Conservation (phyloP, 306 rosid species). For the Acacia acuminata region DNA sequence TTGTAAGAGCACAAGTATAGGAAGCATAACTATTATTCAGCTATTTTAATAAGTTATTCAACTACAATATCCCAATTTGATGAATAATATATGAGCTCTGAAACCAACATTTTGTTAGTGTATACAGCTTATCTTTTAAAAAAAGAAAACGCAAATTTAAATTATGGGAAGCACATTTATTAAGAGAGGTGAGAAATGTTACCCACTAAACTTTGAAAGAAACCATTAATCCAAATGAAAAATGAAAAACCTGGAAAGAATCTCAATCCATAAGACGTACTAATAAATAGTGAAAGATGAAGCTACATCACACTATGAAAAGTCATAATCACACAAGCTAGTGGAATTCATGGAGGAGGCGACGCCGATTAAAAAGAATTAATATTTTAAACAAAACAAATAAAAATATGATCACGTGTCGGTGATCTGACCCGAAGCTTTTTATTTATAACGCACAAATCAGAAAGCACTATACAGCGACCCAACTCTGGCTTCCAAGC, state of each 20-base stretch:
- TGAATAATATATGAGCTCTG: too few relatives aligned
- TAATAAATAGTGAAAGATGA: too few relatives aligned
- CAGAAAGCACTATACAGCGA: background rate
- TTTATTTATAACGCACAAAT: slow-evolving; percentile 7
- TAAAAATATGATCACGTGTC: slow-evolving; percentile 36
- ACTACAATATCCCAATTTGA: too few relatives aligned
- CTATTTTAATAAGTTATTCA: background rate
- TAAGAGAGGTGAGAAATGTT: too few relatives aligned
- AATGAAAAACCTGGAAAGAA: too few relatives aligned
- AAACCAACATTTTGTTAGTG: too few relatives aligned
- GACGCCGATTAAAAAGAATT: background rate
- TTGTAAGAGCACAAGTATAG: background rate
- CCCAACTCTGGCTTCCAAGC: background rate
- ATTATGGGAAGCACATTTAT: too few relatives aligned
- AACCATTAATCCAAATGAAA: too few relatives aligned
- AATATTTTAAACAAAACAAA: background rate
- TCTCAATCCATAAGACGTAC: background rate
- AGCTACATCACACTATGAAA: background rate
- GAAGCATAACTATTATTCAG: background rate
- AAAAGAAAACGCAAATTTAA: too few relatives aligned
- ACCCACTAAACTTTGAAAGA: too few relatives aligned
- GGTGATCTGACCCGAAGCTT: slow-evolving; percentile 24
- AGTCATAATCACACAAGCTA: background rate
- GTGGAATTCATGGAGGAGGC: background rate
- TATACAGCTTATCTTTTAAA: too few relatives aligned